Conservation (phyloP, 257 asterid genomes). For the Ehretia macrophylla region DNA sequence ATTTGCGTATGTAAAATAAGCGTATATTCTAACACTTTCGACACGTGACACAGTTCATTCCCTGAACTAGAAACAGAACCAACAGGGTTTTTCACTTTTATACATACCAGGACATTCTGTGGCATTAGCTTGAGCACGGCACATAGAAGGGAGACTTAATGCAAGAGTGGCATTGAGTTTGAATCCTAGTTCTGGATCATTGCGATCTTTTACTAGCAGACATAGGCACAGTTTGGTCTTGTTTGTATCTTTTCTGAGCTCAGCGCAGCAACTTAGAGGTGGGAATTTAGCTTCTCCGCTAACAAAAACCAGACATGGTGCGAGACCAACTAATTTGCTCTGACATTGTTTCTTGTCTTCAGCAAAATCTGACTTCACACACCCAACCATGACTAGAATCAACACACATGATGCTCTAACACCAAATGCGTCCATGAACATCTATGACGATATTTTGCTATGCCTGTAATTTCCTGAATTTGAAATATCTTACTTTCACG, state of each 20-base stretch:
- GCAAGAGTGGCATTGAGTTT: constrained; percentile 49
- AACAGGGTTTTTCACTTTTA: no score
- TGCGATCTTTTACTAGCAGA: constrained; percentile 34
- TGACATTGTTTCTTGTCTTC: constrained; percentile 36
- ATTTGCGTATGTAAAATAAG: no score
- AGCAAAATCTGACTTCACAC: constrained; percentile 25
- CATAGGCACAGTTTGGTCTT: constrained; percentile 36
- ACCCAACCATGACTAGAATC: constrained; percentile 18
- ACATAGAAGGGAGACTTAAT: constrained; percentile 26
- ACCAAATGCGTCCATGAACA: no score
- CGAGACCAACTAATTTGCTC: constrained; percentile 23
- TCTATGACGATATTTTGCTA: no score
- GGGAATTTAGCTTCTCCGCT: constrained; percentile 26
- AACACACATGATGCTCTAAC: no score
- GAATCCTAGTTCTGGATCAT: constrained; percentile 37
- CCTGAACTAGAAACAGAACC: no score
- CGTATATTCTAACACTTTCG: no score
- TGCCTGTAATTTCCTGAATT: no score
- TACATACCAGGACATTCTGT: no score
- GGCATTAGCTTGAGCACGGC: constrained; percentile 13
- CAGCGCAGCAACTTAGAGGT: constrained; percentile 30
- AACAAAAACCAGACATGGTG: constrained; percentile 35
- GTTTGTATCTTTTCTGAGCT: constrained; percentile 19
- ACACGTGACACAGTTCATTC: no score
- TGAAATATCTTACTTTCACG: no score